phyloP scores from a whole-genome alignment of 495 filamentous ascomycete species.

The Penicillium bialowiezense region DNA sequence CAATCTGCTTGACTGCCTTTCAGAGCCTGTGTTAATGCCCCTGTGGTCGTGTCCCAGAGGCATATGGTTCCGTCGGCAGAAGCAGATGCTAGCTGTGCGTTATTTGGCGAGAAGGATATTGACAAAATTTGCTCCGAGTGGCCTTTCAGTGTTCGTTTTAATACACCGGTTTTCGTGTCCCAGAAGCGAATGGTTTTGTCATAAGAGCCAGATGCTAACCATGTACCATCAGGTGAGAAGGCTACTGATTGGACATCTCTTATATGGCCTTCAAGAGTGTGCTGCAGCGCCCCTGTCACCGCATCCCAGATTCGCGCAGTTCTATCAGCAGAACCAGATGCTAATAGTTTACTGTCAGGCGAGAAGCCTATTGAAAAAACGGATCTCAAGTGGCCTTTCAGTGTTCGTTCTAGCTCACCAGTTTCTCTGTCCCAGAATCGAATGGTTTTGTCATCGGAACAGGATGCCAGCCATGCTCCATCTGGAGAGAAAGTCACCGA shows the following conservation, averaged over 20 bases:
- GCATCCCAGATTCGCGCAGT: conserved; percentile 29
- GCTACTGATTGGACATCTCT: conserved; percentile 14
- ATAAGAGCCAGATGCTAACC: neutral
- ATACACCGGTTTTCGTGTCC: neutral
- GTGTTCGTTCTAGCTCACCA: neutral
- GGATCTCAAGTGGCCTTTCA: conserved; percentile 15
- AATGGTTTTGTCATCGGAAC: neutral
- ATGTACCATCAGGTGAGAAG: conserved; percentile 24
- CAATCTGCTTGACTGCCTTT: neutral
- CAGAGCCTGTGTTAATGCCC: neutral
- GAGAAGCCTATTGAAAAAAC: conserved; percentile 22
- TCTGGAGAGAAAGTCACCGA: neutral
- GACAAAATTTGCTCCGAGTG: neutral
- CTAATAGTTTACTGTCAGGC: conserved; percentile 16
- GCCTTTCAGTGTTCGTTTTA: neutral
- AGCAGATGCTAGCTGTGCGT: too few species aligned
- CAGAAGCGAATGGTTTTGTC: neutral
- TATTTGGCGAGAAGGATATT: neutral
- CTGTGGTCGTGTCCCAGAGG: too few species aligned
- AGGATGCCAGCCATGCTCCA: neutral
- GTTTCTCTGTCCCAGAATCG: neutral
- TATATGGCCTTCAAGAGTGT: conserved; percentile 15
- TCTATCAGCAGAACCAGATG: conserved; percentile 14
- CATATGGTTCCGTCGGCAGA: too few species aligned
- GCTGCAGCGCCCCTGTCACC: neutral